Conservation (phyloP, 139 green algal genomes). For the Eudorina sp. region DNA sequence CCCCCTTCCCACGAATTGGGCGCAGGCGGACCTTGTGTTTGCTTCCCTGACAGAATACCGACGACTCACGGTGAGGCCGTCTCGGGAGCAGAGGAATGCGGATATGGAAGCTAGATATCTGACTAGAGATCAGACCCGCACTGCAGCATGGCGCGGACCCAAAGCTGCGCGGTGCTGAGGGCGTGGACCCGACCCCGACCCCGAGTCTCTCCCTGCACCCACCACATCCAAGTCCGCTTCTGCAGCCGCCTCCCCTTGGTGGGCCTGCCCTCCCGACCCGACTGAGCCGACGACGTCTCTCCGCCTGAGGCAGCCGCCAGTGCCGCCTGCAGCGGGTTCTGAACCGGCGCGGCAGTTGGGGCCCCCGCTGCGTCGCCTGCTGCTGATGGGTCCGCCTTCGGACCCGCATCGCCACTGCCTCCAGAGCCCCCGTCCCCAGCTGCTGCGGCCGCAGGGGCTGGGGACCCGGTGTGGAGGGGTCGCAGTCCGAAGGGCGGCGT, state of each 20-base stretch:
- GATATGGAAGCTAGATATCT: too few relatives aligned
- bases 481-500: neutral
- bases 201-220: neutral
- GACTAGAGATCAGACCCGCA: too few relatives aligned
- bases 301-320: neutral
- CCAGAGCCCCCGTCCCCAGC: too few relatives aligned
- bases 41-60: too few relatives aligned
- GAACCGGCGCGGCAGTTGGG: neutral
- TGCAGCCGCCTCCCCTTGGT: neutral
- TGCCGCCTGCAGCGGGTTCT: slow-evolving; percentile 45
- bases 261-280: neutral
- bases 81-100: too few relatives aligned
- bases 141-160: too few relatives aligned
- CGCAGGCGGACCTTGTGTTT: too few relatives aligned
- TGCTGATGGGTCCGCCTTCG: too few relatives aligned
- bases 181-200: neutral
- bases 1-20: too few relatives aligned
- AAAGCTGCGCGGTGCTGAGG: too few relatives aligned
- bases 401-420: too few relatives aligned
- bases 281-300: neutral
- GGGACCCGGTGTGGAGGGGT: neutral
- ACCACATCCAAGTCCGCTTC: slow-evolving; percentile 45
- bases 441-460: neutral
- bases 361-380: neutral
- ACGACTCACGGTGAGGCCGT: too few relatives aligned